A percentile compares a stretch with the other conserved stretches of the same genome.
Conservation (phyloP, 1,139 yeast species). For the Debaryomycetaceae sp. region DNA sequence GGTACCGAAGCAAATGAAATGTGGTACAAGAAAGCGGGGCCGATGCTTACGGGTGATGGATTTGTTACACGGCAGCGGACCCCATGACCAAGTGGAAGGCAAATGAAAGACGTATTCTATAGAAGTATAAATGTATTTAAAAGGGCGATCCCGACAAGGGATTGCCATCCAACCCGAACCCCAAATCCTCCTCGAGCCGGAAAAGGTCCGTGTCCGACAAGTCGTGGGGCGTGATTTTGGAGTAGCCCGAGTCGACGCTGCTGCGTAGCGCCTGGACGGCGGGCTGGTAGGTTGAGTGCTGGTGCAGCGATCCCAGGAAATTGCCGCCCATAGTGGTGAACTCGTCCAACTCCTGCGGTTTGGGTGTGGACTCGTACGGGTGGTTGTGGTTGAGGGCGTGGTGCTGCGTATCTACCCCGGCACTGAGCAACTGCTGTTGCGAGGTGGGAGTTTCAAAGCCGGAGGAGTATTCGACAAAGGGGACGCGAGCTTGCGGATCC, state of each 20-base stretch:
- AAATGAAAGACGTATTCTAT: background rate
- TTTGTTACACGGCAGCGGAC: too few relatives aligned
- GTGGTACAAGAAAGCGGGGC: too few relatives aligned
- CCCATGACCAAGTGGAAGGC: too few relatives aligned
- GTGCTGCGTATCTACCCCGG: conserved; percentile 24
- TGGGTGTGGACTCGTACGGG: conserved; percentile 30
- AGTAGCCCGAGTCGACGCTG: conserved; percentile 1
- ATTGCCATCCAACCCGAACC: conserved; percentile 37
- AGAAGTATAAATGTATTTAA: conserved; percentile 1
- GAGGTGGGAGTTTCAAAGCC: background rate
- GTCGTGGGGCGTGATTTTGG: conserved; percentile 2
- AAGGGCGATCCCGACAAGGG: conserved; percentile 11
- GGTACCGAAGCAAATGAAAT: too few relatives aligned
- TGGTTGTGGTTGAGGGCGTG: conserved; percentile 13
- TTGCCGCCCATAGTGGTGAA: conserved; percentile 11
- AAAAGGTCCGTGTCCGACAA: conserved; percentile 17
- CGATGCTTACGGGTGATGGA: too few relatives aligned
- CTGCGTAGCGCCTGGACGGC: background rate
- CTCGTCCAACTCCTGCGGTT: conserved; percentile 37
- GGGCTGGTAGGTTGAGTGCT: conserved; percentile 1
- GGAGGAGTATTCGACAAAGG: conserved; percentile 2
- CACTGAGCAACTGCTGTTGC: conserved; percentile 3
- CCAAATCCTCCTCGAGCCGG: conserved; percentile 35
- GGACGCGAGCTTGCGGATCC: conserved; percentile 4
- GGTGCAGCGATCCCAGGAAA: background rate